Percentiles rank a stretch among this genome's conserved stretches.
Evolutionary conservation across 2,329 filamentous ascomycete species (phyloP).

Genomic region (Apiospora phragmitis): DNA sequence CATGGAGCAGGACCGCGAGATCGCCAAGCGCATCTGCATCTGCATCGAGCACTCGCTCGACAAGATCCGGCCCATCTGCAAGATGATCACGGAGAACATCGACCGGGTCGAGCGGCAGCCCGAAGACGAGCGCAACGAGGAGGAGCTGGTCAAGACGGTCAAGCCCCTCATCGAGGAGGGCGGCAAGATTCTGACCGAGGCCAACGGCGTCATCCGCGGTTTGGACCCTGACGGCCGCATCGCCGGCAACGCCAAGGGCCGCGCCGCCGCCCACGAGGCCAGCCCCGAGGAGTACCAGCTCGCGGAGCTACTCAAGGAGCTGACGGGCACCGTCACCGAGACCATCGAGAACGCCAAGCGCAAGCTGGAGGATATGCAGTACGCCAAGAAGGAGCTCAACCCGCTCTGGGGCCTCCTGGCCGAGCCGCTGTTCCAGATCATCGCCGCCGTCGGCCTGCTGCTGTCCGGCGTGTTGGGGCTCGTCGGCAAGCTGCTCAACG

Average conservation of each 20-base stretch:
- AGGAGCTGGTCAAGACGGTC: slow-evolving; percentile 82
- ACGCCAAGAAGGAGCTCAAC: slow-evolving; percentile 93
- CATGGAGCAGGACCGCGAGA: slow-evolving; percentile 68
- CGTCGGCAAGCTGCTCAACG: slow-evolving; percentile 77
- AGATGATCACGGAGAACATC: slow-evolving; percentile 82
- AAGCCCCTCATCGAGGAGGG: slow-evolving; percentile 88
- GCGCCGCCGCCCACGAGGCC: slow-evolving; percentile 71
- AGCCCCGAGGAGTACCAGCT: slow-evolving; percentile 82
- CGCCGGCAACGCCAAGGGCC: slow-evolving; percentile 80
- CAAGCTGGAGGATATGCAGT: slow-evolving; percentile 87
- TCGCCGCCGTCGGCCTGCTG: slow-evolving; percentile 82
- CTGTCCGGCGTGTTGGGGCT: slow-evolving; percentile 82
- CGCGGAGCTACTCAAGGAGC: slow-evolving; percentile 81
- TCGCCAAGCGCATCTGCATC: slow-evolving; percentile 73
- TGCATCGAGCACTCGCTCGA: slow-evolving; percentile 80
- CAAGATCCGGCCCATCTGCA: slow-evolving; percentile 80
- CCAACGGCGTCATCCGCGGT: slow-evolving; percentile 82
- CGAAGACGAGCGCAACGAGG: slow-evolving; percentile 87
- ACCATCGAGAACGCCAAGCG: slow-evolving; percentile 87
- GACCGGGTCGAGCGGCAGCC: slow-evolving; percentile 78
- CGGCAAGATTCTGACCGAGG: slow-evolving; percentile 77
- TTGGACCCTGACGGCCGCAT: slow-evolving; percentile 89
- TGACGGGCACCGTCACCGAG: slow-evolving; percentile 77
- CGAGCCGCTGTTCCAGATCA: slow-evolving; percentile 89
- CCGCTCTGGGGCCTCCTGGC: slow-evolving; percentile 81